Conservation (phyloP, 2,329 filamentous ascomycete genomes). For the Aspergillus melleus region DNA sequence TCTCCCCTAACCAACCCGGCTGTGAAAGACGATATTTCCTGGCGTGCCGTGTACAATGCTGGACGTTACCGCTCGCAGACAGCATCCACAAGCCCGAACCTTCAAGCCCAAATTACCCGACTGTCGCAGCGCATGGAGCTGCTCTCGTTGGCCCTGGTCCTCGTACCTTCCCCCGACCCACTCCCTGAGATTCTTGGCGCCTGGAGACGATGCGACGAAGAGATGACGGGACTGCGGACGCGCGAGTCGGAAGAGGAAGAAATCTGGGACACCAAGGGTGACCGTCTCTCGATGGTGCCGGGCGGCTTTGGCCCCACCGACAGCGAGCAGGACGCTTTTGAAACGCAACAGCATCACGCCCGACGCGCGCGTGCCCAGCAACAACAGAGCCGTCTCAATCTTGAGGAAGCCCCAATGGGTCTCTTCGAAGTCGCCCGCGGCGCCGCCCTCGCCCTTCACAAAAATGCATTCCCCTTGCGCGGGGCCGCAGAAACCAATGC, state of each 20-base stretch:
- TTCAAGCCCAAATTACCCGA: conserved; percentile 50
- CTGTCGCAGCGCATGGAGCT: conserved; percentile 66
- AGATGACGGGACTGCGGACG: conserved; percentile 55
- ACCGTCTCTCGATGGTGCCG: conserved; percentile 41
- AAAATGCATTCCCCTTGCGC: conserved; percentile 48
- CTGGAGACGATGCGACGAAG: conserved; percentile 65
- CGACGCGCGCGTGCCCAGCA: conserved; percentile 32
- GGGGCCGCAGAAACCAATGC: conserved; percentile 15
- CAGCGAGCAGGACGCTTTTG: conserved; percentile 46
- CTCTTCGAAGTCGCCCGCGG: conserved; percentile 54
- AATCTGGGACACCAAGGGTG: conserved; percentile 58
- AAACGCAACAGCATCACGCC: conserved; percentile 43
- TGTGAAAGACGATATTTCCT: conserved; percentile 58
- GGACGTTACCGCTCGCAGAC: conserved; percentile 53
- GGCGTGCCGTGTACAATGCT: conserved; percentile 64
- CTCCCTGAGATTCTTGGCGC: conserved; percentile 62
- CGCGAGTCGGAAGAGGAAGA: conserved; percentile 58
- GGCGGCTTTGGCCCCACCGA: conserved; percentile 47
- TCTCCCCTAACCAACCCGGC: conserved; percentile 27
- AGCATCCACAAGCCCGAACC: conserved; percentile 29
- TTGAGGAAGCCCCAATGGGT: conserved; percentile 52
- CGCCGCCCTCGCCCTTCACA: conserved; percentile 49
- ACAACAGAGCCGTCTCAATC: conserved; percentile 26
- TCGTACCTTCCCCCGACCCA: conserved; percentile 56
- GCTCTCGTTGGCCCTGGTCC: conserved; percentile 61